Evolutionary conservation across 2,329 filamentous ascomycete genomes (phyloP).

Genomic region (Pseudocercospora fijiensis): DNA sequence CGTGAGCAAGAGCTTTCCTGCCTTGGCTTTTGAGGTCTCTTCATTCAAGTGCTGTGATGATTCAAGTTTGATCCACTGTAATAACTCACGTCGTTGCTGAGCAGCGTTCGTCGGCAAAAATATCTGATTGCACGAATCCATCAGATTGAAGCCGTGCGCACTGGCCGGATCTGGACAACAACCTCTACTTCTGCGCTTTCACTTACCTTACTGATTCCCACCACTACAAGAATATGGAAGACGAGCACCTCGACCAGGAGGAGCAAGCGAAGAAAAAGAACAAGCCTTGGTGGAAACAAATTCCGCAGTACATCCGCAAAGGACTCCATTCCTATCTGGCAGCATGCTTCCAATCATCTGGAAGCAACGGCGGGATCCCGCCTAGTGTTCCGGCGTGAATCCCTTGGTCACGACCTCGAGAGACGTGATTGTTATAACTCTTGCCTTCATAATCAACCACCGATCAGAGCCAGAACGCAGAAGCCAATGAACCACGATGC

Average conservation of each 20-base stretch:
- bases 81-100: too few species aligned
- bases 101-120: too few species aligned
- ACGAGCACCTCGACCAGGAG: neutral
- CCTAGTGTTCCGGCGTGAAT: neutral
- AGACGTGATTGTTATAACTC: too few species aligned
- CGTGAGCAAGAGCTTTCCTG: constrained; percentile 3
- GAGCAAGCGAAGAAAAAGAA: neutral
- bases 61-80: neutral
- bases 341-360: neutral
- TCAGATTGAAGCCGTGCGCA: too few species aligned
- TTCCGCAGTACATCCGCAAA: neutral
- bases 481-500: neutral
- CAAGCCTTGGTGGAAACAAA: neutral
- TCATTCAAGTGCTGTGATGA: constrained; percentile 10
- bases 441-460: too few species aligned
- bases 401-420: neutral
- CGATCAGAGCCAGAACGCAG: neutral
- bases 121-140: too few species aligned
- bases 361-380: neutral
- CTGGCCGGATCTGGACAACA: neutral
- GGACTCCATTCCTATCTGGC: neutral
- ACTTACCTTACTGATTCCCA: too few species aligned
- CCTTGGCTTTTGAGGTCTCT: constrained; percentile 11
- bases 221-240: neutral
- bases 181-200: too few species aligned